Base-by-base conservation (phyloP, 1,284 basidiomycete genomes). In the Thecaphora thlaspeos region DNA sequence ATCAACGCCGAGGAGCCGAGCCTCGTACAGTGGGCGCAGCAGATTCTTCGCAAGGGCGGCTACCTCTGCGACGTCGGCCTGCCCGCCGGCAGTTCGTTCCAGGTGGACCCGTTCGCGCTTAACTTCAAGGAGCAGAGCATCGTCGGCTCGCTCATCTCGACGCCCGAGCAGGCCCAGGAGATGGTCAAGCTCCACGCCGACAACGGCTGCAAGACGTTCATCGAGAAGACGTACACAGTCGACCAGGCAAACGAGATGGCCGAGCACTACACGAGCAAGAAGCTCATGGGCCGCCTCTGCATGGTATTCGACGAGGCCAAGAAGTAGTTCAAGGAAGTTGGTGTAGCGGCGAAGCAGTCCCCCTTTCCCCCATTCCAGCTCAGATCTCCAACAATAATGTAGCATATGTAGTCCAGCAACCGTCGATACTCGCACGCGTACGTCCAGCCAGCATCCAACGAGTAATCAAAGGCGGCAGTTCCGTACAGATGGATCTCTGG, bases 71-170 rank as follows among this genome's bases (percentile, higher is more conserved):
- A 72, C 39, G 67, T 72, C 4, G 70, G 70, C 10, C 55, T 72
- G 17, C 70, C 70, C 3, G 56, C 70, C 19, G 70, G 68, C 30
- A 65, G 65, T 1, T 65, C 70, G 0, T 61, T 72, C 19, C 64
- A 70, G 55, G 38, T 72, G 12, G 68, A 70, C 34, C 37, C 64
- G 1, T 72, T 72, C 36, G 60, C 61, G 18, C 48, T 72, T 41
- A 71, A 61, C 52, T 72, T 72, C 62, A 70, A 70, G 48, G 70
- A 72, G 52, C 70, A 72, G 51, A 70, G 61, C 28, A 60, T 72
- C 32, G 49, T 56, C 19, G 70, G 70, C n/a, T 55, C 67, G 21
- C 49, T 72, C 17, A 72, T 72, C 38, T 72, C 67, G 55, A 70
- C 70, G 4, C 70, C 70, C 9, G 61, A 64, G 26, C 68, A 72